phyloP scores from a whole-genome alignment of 108 stramenopile genomes.

The Cafeteria roenbergensis region DNA sequence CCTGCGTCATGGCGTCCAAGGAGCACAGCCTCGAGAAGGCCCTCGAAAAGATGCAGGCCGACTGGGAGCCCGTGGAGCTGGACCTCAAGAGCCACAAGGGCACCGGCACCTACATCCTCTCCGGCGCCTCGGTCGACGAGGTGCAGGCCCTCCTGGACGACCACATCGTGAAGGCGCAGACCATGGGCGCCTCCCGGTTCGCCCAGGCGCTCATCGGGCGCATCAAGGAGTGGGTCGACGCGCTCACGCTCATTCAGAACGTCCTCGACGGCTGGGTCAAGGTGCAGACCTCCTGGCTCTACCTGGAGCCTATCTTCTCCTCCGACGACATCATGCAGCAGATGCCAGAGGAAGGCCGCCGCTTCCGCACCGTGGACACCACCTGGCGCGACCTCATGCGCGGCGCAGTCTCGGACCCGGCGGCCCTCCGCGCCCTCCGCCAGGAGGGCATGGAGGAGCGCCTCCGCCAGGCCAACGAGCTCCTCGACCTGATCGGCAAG shows the following conservation, averaged over 20 bases:
- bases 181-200: conserved; percentile 50
- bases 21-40: conserved; percentile 47
- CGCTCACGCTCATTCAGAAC: conserved; percentile 36
- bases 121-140: conserved; percentile 35
- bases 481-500: conserved; percentile 46
- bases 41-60: conserved; percentile 51
- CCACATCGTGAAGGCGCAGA: conserved; percentile 56
- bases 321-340: conserved; percentile 59
- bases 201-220: conserved; percentile 47
- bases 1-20: conserved; percentile 49
- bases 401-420: conserved; percentile 36
- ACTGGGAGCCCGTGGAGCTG: conserved; percentile 38
- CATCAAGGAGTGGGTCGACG: conserved; percentile 44
- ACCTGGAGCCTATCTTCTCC: conserved; percentile 57
- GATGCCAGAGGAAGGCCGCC: conserved; percentile 46
- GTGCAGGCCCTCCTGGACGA: conserved; percentile 55
- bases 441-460: conserved; percentile 33
- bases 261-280: conserved; percentile 59
- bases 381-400: conserved; percentile 46
- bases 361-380: conserved; percentile 41
- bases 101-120: conserved; percentile 46
- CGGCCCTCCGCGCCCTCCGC: conserved; percentile 33
- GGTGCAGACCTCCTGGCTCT: conserved; percentile 53
- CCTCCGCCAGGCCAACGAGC: conserved; percentile 41
- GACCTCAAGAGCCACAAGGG: conserved; percentile 44